These are phyloP conservation scores for Talinum fruticosum DNA, from an alignment of 148 eudicot genomes.

Conservation along the genomic window DNA sequence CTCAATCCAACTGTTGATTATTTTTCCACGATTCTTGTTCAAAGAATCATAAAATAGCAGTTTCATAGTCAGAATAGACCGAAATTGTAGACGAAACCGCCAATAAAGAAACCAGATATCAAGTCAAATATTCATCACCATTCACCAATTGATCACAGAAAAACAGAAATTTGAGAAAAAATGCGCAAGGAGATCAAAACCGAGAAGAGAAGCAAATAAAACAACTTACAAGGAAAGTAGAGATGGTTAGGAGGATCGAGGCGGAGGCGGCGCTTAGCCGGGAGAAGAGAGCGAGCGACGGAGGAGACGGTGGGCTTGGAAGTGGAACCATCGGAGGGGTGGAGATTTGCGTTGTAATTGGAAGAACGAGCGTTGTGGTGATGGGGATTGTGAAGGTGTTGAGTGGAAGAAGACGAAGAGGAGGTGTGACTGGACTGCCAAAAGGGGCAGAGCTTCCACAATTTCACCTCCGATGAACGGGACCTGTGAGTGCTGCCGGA, in stretches of 20 bases:
- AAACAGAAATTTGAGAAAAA: not conserved
- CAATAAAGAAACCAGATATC: not conserved
- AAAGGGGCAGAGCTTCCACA: conserved; percentile 53
- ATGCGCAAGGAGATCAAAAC: not conserved
- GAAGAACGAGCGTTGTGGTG: not conserved
- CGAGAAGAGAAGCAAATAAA: not conserved
- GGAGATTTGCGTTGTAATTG: conserved; percentile 23
- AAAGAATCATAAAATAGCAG: not conserved
- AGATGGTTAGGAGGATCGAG: conserved; percentile 82
- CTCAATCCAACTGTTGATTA: no score
- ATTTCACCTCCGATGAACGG: conserved; percentile 21
- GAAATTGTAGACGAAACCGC: no score
- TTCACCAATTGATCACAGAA: not conserved
- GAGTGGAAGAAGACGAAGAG: conserved; percentile 55
- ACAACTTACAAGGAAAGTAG: conserved; percentile 64
- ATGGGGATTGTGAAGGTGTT: conserved; percentile 36
- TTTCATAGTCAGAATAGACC: not conserved
- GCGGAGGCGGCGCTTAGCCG: conserved; percentile 56
- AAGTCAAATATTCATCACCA: not conserved
- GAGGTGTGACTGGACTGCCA: conserved; percentile 56
- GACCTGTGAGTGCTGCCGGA: conserved; percentile 24
- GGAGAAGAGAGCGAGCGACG: conserved; percentile 64
- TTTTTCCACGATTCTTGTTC: not conserved
- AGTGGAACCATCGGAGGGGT: conserved; percentile 18
- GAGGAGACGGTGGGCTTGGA: conserved; percentile 44